phyloP scores from a whole-genome alignment of 2,329 filamentous ascomycete species.

The Colletotrichum eleusines region DNA sequence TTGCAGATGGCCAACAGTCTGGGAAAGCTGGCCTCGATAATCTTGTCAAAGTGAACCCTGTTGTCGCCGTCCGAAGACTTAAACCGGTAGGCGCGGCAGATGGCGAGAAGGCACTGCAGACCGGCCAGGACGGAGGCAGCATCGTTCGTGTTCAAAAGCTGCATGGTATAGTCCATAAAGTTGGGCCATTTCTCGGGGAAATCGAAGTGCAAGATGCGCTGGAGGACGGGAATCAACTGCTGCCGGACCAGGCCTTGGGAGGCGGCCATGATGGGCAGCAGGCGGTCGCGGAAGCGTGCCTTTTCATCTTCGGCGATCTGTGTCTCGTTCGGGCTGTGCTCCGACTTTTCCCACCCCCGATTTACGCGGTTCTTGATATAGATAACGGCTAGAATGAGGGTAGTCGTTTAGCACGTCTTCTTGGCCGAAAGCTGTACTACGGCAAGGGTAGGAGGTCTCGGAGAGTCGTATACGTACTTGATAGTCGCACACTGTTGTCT shows the following conservation, averaged over 20 bases:
- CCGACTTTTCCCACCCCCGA: conserved; percentile 86
- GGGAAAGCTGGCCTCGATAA: conserved; percentile 91
- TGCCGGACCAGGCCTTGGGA: conserved; percentile 86
- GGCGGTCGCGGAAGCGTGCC: conserved; percentile 83
- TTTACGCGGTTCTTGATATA: conserved; percentile 98
- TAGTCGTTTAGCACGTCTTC: conserved; percentile 28
- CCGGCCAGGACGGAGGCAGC: conserved; percentile 90
- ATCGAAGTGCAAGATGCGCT: conserved; percentile 96
- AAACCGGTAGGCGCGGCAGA: conserved; percentile 96
- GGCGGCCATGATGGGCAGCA: conserved; percentile 88
- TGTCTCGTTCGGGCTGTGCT: conserved; percentile 79
- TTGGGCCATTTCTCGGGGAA: conserved; percentile 95
- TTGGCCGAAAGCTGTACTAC: not conserved
- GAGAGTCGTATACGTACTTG: conserved; percentile 72
- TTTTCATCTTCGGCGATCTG: conserved; percentile 92
- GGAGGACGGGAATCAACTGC: conserved; percentile 92
- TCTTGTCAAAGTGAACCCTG: conserved; percentile 90
- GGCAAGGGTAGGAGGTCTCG: conserved; percentile 39
- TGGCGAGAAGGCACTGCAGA: conserved; percentile 91
- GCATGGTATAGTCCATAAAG: conserved; percentile 92
- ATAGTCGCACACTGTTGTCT: conserved; percentile 85
- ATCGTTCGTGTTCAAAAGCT: conserved; percentile 88
- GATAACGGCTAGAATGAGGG: conserved; percentile 77
- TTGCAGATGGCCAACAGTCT: conserved; percentile 88
- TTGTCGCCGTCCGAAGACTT: conserved; percentile 82